Evolutionary conservation across 2,329 filamentous ascomycete species (phyloP).

Genomic region (Claviceps purpurea): DNA sequence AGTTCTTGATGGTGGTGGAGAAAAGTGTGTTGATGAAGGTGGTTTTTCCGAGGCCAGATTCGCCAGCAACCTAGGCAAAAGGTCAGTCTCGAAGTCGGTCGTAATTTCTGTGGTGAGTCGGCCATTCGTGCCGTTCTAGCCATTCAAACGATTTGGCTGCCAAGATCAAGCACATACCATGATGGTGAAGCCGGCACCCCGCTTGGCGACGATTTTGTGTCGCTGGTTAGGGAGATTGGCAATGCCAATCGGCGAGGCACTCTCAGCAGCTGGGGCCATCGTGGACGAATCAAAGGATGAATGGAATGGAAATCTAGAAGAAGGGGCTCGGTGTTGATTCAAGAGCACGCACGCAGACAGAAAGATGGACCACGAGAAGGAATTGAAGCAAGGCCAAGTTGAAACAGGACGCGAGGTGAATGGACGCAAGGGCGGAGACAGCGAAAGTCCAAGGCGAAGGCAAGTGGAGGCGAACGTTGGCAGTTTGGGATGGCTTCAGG

Average conservation of each 20-base stretch:
- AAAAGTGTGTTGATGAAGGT: conserved; percentile 99
- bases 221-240: conserved; percentile 62
- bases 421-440: conserved; percentile 6
- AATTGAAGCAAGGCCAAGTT: conserved; percentile 1
- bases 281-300: conserved; percentile 15
- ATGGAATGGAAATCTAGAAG: conserved; percentile 3
- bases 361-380: conserved; percentile 5
- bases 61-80: conserved; percentile 69
- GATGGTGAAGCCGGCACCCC: conserved; percentile 96
- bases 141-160: neutral
- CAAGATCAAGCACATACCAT: conserved; percentile 50
- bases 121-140: too few species aligned
- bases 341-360: conserved; percentile 1
- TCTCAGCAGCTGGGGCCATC: conserved; percentile 48
- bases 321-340: neutral
- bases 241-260: conserved; percentile 58
- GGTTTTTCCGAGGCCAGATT: conserved; percentile 97
- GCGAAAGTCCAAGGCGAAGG: neutral
- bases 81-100: conserved; percentile 1
- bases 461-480: conserved; percentile 5
- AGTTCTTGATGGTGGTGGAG: conserved; percentile 99
- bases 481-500: conserved; percentile 16
- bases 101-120: neutral
- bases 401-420: conserved; percentile 2
- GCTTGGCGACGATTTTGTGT: conserved; percentile 63